Evolutionary conservation across 352 stramenopile species (phyloP), one percentile per base, ranked within the genome.

Genomic region (Pythium grandisporangium): DNA sequence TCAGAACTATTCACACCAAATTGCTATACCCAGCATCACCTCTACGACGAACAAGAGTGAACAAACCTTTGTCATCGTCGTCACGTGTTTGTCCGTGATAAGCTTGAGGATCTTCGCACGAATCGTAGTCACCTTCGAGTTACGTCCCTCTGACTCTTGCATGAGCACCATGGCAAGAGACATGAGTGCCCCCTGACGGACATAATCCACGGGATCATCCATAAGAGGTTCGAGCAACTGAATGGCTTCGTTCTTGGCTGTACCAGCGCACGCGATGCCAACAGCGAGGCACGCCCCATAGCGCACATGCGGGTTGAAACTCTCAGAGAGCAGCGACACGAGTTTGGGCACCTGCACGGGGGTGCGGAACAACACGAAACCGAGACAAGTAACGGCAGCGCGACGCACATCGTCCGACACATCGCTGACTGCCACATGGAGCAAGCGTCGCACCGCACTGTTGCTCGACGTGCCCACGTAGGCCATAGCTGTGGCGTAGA

Each of bases 261-360:
- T 97, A 36, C 94, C 95, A 23, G 96, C 91, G 65, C 96, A 98
- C 14, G 96, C 94, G 61, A 99, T 98, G 27, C 95, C 97, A 6
- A 99, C 93, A 2, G 97, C 96, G 46, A 99, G 96, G 66, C 95
- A 99, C 46, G 96, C 95, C 11, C 96, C 96, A 66, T 99, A 99
- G 34, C 97, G 91, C 24, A 99, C 96, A 71, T 99, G 96, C 29
- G 97, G 95, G 71, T 99, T 99, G 70, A 99, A 99, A 53, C 84
- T 98, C 55, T 99, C 96, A 2, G 97, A 80, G n/a, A 99, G 67
- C 24, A 99, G 70, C 33, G 82, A 90, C 25, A 98, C 90, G 27
- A 97, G 54, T 51, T 91, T 92, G 4, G 81, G 80, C 25, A 93
- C 80, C 45, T 97, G 92, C 48, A 98, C 90, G 12, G 96, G 95